Base-by-base conservation (phyloP, 805 yeast genomes). In the Schwanniomyces polymorphus region DNA sequence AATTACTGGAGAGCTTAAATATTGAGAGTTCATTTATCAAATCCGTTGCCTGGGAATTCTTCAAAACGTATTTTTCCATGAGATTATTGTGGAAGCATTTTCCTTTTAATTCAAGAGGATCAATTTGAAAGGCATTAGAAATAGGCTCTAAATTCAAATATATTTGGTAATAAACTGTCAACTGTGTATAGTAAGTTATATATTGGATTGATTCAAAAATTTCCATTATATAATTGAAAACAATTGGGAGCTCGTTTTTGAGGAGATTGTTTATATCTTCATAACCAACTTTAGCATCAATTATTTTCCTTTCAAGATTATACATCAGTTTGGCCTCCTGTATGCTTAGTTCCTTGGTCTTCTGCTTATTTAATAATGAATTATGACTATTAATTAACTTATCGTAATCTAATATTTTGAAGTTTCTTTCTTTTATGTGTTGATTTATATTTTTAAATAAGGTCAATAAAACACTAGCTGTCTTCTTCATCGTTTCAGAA, bases 191-290 rank as follows among this genome's bases (percentile, higher is more conserved):
- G 49, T 68, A 79, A 11, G 68, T 47, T 47, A 65, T 55, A 2
- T 53, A 45, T 26, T 69, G 61, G 4, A 76, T 41, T 4, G 69
- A 70, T 21, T 59, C 56, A 34, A 72, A 55, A 21, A 74, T 55
- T 11, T 54, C 41, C 3, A 61, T 48, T 0, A 74, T 59, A 9
- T 74, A 57, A 6, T 60, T 46, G 46, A 75, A 65, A 41, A 79
- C 75, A 3, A 49, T 42, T 0, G 85, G 84, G 1, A 82, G 54
- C 37, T 81, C 86, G 27, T 47, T 48, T 47, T 78, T 78, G 49
- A 82, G 62, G 3, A 52, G 43, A 4, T 55, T 50, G 55, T 80
- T 78, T 29, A 70, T 50, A 9, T 49, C 41, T 2, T 73, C 72
- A 53, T 73, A 79, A 42, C 51, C 51, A 1, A 34, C 45, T 33